A percentile compares a stretch with the other conserved stretches of the same genome.
phyloP scores from a whole-genome alignment of 1,139 yeast genomes.

The Yamadazyma aaseri region DNA sequence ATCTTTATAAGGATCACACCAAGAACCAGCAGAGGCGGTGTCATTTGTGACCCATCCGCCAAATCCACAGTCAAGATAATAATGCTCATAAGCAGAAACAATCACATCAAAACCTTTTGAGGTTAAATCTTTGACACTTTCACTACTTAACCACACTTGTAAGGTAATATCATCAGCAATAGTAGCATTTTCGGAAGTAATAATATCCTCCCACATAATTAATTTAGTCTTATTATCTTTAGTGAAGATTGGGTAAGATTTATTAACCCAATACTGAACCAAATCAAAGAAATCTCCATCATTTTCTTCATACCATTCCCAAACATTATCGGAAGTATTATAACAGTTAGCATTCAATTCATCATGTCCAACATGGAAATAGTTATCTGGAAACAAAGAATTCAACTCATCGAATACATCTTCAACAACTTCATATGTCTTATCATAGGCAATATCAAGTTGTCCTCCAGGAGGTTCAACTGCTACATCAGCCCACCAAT shows the following conservation, averaged over 20 bases:
- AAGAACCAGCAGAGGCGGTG: constrained; percentile 44
- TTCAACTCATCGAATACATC: constrained; percentile 39
- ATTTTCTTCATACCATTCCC: constrained; percentile 14
- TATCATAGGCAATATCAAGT: constrained; percentile 35
- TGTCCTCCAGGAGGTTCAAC: constrained; percentile 52
- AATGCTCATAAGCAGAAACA: constrained; percentile 35
- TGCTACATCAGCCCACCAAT: constrained; percentile 33
- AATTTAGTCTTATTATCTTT: constrained; percentile 23
- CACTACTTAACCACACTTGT: constrained; percentile 41
- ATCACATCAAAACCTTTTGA: constrained; percentile 42
- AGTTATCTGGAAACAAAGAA: constrained; percentile 32
- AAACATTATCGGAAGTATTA: constrained; percentile 22
- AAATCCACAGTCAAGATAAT: constrained; percentile 49
- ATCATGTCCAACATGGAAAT: constrained; percentile 49
- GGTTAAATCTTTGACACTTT: constrained; percentile 29
- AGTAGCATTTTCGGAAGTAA: constrained; percentile 28
- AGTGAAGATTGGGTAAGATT: constrained; percentile 34
- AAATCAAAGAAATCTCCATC: constrained; percentile 25
- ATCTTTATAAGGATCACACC: constrained; percentile 50
- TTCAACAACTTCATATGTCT: constrained; percentile 34
- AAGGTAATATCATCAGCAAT: constrained; percentile 23
- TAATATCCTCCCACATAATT: constrained; percentile 51
- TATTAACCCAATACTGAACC: constrained; percentile 40
- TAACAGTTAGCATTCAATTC: constrained; percentile 41
- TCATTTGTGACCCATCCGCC: constrained; percentile 46